Percentiles rank a stretch among this genome's conserved stretches.
phyloP scores from a whole-genome alignment of 345 rosid species.

The Kernera saxatilis region DNA sequence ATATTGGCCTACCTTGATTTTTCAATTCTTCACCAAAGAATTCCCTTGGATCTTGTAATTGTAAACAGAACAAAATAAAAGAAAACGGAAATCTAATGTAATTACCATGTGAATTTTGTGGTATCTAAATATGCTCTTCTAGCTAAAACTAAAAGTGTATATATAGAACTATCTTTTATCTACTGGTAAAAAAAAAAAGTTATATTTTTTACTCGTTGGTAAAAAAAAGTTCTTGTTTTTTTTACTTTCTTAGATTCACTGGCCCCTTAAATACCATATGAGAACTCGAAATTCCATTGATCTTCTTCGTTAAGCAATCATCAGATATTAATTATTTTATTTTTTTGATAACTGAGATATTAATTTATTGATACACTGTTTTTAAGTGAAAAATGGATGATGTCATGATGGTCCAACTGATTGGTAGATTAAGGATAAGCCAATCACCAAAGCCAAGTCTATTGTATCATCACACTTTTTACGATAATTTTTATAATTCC shows the following conservation, averaged over 20 bases:
- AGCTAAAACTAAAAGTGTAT: no score
- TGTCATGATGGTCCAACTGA: slow-evolving; percentile 21
- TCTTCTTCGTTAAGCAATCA: slow-evolving; percentile 21
- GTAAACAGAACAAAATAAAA: neutral
- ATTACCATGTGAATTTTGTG: neutral
- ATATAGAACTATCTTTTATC: no score
- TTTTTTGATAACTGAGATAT: no score
- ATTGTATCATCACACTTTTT: slow-evolving; percentile 20
- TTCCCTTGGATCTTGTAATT: neutral
- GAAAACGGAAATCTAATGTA: neutral
- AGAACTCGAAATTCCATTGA: neutral
- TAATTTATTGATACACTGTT: neutral
- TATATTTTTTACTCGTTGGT: neutral
- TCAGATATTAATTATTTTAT: neutral
- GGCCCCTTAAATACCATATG: neutral
- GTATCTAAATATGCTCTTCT: neutral
- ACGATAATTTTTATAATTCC: slow-evolving; percentile 6
- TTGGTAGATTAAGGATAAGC: slow-evolving; percentile 35
- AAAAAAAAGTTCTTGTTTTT: neutral
- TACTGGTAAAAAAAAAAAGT: no score
- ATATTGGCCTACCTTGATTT: slow-evolving; percentile 17
- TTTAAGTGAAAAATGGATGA: slow-evolving; percentile 12
- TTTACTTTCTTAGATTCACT: neutral
- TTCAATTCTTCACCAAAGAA: neutral
- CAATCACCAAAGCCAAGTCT: slow-evolving; percentile 18